These are phyloP conservation scores for Clavariopsis aquatica DNA, from an alignment of 495 filamentous ascomycete species.

Conservation along the genomic window DNA sequence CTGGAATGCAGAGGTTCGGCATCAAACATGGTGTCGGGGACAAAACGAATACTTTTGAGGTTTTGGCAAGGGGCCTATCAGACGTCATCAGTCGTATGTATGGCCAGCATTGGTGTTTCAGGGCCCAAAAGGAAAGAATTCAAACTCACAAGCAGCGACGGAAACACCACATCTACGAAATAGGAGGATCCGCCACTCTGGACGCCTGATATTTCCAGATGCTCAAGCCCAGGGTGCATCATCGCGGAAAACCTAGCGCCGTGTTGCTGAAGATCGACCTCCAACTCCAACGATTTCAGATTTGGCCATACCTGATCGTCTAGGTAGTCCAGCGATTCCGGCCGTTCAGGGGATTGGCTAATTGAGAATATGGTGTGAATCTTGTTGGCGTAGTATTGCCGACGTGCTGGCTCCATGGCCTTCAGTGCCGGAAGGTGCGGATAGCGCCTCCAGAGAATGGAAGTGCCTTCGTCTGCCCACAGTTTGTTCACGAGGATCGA, in stretches of 20 bases:
- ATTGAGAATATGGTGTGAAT: constrained; percentile 27
- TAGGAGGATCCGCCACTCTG: constrained; percentile 20
- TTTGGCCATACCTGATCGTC: constrained; percentile 26
- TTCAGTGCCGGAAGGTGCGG: constrained; percentile 33
- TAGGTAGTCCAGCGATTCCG: constrained; percentile 15
- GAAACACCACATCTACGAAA: constrained; percentile 19
- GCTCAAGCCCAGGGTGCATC: constrained; percentile 22
- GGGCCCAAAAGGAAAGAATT: not conserved
- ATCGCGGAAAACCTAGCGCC: constrained; percentile 22
- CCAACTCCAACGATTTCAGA: constrained; percentile 28
- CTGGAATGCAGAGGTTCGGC: constrained; percentile 23
- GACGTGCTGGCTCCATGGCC: constrained; percentile 17
- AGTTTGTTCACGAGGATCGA: constrained; percentile 30
- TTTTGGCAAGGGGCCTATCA: constrained; percentile 21
- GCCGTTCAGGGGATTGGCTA: constrained; percentile 15
- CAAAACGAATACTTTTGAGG: constrained; percentile 33
- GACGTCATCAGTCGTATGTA: not conserved
- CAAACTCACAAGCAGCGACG: constrained; percentile 25
- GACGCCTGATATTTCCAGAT: constrained; percentile 25
- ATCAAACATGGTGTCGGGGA: constrained; percentile 1
- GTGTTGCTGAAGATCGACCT: constrained; percentile 30
- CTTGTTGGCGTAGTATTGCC: constrained; percentile 37
- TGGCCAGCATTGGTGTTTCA: not conserved
- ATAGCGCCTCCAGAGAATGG: constrained; percentile 33
- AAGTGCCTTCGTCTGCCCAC: constrained; percentile 33